Percentiles rank a stretch among this genome's conserved stretches.
These are phyloP conservation scores for Coemansia asiatica DNA, from an alignment of 192 early-diverging fungal genomes.

Conservation along the genomic window DNA sequence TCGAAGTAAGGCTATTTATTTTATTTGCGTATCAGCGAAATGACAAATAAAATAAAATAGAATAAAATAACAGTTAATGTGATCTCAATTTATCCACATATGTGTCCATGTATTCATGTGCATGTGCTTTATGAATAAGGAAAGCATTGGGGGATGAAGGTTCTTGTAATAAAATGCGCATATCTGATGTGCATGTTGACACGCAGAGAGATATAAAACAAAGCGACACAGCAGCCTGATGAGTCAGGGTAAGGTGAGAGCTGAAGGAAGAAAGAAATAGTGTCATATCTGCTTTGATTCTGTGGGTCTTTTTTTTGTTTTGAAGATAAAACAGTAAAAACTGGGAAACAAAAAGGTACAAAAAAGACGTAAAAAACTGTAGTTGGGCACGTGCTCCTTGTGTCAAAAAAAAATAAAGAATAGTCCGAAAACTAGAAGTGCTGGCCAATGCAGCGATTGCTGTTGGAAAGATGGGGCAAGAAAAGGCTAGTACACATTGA, in stretches of 20 bases:
- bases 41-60: too few relatives aligned
- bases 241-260: background rate
- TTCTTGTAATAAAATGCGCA: background rate
- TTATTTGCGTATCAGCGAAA: background rate
- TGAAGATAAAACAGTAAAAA: too few relatives aligned
- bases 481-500: background rate
- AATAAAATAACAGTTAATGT: background rate
- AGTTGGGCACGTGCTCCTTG: background rate
- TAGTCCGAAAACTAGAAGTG: background rate
- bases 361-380: background rate
- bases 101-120: background rate
- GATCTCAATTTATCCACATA: background rate
- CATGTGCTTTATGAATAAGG: background rate
- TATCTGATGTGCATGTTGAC: background rate
- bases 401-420: background rate
- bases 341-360: too few relatives aligned
- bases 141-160: background rate
- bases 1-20: background rate
- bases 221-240: background rate
- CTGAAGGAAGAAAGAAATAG: background rate
- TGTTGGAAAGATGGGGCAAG: background rate
- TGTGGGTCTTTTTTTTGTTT: too few relatives aligned
- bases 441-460: conserved; percentile 10
- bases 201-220: background rate
- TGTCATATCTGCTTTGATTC: too few relatives aligned